Evolutionary conservation across 345 rosid species (phyloP), one percentile per base, ranked within the genome.

Genomic region (Eucalyptus camaldulensis): DNA sequence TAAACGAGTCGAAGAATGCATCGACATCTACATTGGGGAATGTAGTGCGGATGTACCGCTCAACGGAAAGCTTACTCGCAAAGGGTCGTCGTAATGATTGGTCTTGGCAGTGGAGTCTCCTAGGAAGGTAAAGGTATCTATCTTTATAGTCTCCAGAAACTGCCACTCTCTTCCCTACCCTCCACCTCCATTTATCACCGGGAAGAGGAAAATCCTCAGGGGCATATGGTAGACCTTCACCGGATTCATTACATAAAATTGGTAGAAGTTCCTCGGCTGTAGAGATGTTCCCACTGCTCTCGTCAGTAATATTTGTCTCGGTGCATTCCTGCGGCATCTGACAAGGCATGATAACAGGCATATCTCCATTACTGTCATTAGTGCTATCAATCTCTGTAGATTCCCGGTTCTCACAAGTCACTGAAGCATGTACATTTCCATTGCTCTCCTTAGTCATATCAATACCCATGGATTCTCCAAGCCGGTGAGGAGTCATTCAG

Each of bases 191-290:
- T 56, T 89, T 92, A 90, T 97, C 99, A 24, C 99, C 99, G 2
- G 96, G 93, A 83, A 94, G 94, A 4, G 99, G 99, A 88, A 94
- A 96, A 92, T 97, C 90, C 3, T 90, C 90, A 56, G 99, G 99
- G 19, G 99, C 99, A 94, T 92, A 97, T 12, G 99, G 98, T 87
- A 96, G 92, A 87, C 98, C 99, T 90, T 94, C 94, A 60, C 99
- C 99, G 4, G 44, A 56, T 85, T 91, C 90, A 19, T 85, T 89
- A 13, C 93, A 94, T 1, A 91, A 91, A 87, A 97, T 93, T 37
- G 95, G 94, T 11, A 89, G 87, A n/a, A 91, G 90, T 90, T 93
- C 95, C 85, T 90, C 58, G 5, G 29, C 88, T 12, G 69, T 86
- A 4, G 89, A 89, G 88, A 89, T 87, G 9, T 67, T 91, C 33